Evolutionary conservation across 1,139 yeast species (phyloP), one percentile per base, ranked within the genome.

Genomic region (Saccharomyces pastorianus): DNA sequence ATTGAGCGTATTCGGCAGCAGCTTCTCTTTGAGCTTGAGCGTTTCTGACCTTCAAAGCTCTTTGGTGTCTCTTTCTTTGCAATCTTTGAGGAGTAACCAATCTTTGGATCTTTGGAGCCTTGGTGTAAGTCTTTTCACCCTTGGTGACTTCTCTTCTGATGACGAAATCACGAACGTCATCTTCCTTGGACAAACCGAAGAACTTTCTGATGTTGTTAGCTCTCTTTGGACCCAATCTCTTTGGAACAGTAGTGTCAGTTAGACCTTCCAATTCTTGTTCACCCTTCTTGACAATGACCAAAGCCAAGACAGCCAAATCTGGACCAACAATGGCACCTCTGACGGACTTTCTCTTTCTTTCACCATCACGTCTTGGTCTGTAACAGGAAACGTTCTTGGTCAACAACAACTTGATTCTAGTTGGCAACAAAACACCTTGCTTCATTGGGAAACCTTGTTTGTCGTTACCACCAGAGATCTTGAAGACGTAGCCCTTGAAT

Each of bases 371-470:
- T 85, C 99, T 95, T 79, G 96, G 96, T 84, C 99, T 93, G 96
- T 93, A 93, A 85, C 98, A 91, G 73, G 97, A 88, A 84, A 82
- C 88, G 73, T 95, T 96, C 81, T 88, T 85, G 71, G 96, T 77
- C 76, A 93, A 83, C 76, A 93, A 84, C 73, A 93, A 85, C 78
- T 88, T 90, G 72, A 93, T 98, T 87, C 99, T 95, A 84, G 95
- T 89, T 80, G 99, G 98, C 83, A 89, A 95, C 85, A 93, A 83
- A 67, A 93, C 99, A 85, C 97, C 97, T 82, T 93, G 99, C 81
- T 90, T 91, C 99, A 95, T 93, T 81, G 99, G 98, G 96, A 93
- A 93, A 83, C 99, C 99, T 84, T 93, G 99, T 83, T 93, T 93
- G 83, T 93, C 99, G 87, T 93, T 93, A 86, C 99, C 99, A 76